Conservation (phyloP, 1,284 basidiomycete genomes). For the Bondarzewia mesenterica region DNA sequence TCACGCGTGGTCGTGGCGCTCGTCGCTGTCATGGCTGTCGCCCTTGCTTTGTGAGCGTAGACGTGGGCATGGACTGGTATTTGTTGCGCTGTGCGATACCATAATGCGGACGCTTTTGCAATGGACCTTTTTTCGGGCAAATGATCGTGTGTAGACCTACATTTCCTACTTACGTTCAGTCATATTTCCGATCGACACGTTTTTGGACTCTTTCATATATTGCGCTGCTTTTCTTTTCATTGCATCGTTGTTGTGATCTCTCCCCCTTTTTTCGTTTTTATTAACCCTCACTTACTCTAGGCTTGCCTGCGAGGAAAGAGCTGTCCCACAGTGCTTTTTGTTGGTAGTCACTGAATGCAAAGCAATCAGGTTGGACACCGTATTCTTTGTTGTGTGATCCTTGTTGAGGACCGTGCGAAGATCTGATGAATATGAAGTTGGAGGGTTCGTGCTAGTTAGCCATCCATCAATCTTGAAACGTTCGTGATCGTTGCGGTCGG, state of each 20-base stretch:
- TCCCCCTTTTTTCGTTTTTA: slow-evolving; percentile 8
- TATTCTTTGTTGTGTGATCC: slow-evolving; percentile 5
- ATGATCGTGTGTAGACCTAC: slow-evolving; percentile 3
- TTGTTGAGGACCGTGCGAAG: too few relatives aligned
- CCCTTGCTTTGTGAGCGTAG: slow-evolving; percentile 44
- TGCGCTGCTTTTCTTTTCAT: slow-evolving; percentile 3
- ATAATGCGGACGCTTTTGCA: background rate
- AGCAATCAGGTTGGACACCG: slow-evolving; percentile 12
- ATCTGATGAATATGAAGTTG: background rate
- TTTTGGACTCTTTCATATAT: slow-evolving; percentile 6
- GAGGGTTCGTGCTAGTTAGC: too few relatives aligned
- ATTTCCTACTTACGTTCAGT: slow-evolving; percentile 1
- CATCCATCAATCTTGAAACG: too few relatives aligned
- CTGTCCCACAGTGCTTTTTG: slow-evolving; percentile 15
- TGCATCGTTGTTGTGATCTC: slow-evolving; percentile 14
- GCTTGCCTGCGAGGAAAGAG: slow-evolving; percentile 30
- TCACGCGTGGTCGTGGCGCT: slow-evolving; percentile 41
- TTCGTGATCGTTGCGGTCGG: too few relatives aligned
- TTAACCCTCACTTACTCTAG: slow-evolving; percentile 16
- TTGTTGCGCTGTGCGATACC: background rate
- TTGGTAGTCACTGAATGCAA: slow-evolving; percentile 13
- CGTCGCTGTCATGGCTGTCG: slow-evolving; percentile 41
- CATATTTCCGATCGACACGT: slow-evolving; percentile 3
- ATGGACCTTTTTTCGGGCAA: background rate
- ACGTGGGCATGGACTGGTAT: background rate